Conservation (phyloP, 257 asterid genomes). For the Solanum lycopersicoides region DNA sequence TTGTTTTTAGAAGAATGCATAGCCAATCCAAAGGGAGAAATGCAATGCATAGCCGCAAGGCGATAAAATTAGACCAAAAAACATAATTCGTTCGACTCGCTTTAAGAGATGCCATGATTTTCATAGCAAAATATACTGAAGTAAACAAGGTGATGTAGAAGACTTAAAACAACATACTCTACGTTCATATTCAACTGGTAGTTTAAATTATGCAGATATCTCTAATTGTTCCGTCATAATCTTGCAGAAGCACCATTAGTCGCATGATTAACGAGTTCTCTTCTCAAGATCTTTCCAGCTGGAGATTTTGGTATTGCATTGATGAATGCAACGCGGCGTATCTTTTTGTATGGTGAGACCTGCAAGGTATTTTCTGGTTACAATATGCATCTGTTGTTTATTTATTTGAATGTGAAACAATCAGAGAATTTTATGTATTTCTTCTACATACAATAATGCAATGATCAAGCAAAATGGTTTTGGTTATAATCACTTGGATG, state of each 20-base stretch:
- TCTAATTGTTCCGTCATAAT: slow-evolving; percentile 20
- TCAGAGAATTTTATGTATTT: background rate
- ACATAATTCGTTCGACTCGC: background rate
- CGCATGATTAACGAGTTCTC: slow-evolving; percentile 56
- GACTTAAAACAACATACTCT: background rate
- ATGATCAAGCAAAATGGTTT: background rate
- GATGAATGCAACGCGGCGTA: slow-evolving; percentile 59
- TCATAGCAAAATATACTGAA: background rate
- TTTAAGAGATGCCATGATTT: background rate
- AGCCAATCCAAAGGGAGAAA: background rate
- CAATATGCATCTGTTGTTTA: background rate
- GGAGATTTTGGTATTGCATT: slow-evolving; percentile 70
- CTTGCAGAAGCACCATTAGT: slow-evolving; percentile 32
- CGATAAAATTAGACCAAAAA: background rate
- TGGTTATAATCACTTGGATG: background rate
- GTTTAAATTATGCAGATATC: background rate
- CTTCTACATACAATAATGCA: background rate
- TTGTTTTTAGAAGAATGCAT: background rate
- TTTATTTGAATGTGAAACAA: background rate
- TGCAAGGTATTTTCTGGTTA: slow-evolving; percentile 1
- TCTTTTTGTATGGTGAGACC: slow-evolving; percentile 87
- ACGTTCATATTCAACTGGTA: background rate
- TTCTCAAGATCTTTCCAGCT: slow-evolving; percentile 73
- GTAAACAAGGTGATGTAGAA: background rate
- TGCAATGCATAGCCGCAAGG: background rate